phyloP scores from a whole-genome alignment of 768 basidiomycete species.

The Podaxis rugospora region DNA sequence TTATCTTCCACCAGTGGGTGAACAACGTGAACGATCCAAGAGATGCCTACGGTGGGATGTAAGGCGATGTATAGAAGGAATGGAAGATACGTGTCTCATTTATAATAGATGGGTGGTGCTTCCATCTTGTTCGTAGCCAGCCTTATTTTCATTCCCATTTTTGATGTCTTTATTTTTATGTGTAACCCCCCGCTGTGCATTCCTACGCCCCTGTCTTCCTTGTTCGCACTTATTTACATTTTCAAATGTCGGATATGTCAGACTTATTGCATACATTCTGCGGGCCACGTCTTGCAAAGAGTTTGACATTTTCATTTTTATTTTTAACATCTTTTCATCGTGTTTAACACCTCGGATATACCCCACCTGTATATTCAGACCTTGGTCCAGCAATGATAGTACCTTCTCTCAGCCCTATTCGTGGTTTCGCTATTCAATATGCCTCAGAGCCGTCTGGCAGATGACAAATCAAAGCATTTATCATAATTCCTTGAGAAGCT shows the following conservation, averaged over 20 bases:
- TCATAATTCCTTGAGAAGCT: too few species aligned
- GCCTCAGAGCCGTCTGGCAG: too few species aligned
- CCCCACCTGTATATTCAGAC: not conserved
- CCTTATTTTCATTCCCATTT: not conserved
- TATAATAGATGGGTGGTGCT: not conserved
- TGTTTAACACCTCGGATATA: not conserved
- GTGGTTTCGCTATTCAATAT: too few species aligned
- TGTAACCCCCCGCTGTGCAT: not conserved
- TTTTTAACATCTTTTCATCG: not conserved
- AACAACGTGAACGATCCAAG: not conserved
- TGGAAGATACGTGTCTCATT: not conserved
- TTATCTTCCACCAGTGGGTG: constrained; percentile 2
- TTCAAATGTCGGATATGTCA: not conserved
- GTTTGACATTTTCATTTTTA: not conserved
- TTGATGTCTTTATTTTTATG: not conserved
- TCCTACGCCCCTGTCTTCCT: not conserved
- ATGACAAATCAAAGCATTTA: too few species aligned
- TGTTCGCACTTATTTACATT: not conserved
- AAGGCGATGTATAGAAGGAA: not conserved
- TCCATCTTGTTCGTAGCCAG: not conserved
- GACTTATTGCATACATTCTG: not conserved
- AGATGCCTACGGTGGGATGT: constrained; percentile 1
- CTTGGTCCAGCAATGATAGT: not conserved
- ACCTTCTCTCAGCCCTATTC: not conserved
- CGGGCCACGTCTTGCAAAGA: not conserved